These are phyloP conservation scores for Aspergillus phoenicis DNA, from an alignment of 2,329 filamentous ascomycete genomes.

Conservation along the genomic window DNA sequence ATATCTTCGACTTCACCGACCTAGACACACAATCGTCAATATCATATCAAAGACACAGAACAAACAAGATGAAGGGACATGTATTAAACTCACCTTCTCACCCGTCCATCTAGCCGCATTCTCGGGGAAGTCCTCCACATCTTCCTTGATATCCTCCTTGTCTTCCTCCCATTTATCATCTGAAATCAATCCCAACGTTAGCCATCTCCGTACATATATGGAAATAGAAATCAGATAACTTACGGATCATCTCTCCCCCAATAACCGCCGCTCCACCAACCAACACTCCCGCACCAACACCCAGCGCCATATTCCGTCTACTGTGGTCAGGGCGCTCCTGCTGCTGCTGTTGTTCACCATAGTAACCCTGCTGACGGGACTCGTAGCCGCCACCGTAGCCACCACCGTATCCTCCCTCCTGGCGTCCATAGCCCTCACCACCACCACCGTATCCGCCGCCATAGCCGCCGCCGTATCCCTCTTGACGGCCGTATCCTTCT, in stretches of 20 bases:
- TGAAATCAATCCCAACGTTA: constrained; percentile 9
- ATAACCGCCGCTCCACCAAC: constrained; percentile 44
- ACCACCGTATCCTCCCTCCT: constrained; percentile 15
- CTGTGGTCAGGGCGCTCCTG: constrained; percentile 21
- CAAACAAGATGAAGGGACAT: background rate
- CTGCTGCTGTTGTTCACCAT: constrained; percentile 18
- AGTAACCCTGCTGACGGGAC: constrained; percentile 12
- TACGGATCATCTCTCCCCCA: constrained; percentile 48
- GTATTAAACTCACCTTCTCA: constrained; percentile 31
- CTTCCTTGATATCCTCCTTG: constrained; percentile 36
- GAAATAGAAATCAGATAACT: constrained; percentile 13
- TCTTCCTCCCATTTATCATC: constrained; percentile 39
- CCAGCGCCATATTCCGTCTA: constrained; percentile 32
- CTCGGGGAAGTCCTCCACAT: constrained; percentile 46
- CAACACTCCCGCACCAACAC: constrained; percentile 44
- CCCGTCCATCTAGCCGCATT: constrained; percentile 49
- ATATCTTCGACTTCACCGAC: constrained; percentile 47
- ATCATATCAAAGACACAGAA: background rate
- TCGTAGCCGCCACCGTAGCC: constrained; percentile 23
- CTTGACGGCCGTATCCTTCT: constrained; percentile 19
- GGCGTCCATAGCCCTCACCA: constrained; percentile 19
- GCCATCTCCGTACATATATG: background rate
- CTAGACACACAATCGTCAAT: constrained; percentile 16
- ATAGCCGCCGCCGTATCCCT: constrained; percentile 11
- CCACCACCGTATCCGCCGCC: constrained; percentile 23